phyloP scores from a whole-genome alignment of 768 basidiomycete genomes.

The Lactarius trivialis region DNA sequence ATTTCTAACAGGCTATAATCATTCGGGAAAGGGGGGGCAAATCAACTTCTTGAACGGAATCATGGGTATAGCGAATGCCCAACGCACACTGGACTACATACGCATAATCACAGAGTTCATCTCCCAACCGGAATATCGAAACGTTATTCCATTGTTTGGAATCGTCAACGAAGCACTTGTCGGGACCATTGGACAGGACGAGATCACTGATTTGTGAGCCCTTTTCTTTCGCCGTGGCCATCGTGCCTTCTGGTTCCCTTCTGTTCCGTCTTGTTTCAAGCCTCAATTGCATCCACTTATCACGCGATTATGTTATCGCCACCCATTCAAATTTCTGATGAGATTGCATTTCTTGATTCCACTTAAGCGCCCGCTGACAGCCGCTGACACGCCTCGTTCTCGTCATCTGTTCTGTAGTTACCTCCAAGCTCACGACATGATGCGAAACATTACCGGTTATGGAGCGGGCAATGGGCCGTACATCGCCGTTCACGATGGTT shows the following conservation, averaged over 20 bases:
- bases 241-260: conserved; percentile 24
- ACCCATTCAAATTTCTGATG: background rate
- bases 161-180: conserved; percentile 61
- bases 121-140: conserved; percentile 62
- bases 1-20: conserved; percentile 41
- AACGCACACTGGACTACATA: conserved; percentile 74
- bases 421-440: conserved; percentile 52
- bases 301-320: conserved; percentile 1
- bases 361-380: background rate
- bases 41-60: conserved; percentile 64
- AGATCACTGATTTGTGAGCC: conserved; percentile 55
- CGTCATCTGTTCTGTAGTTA: conserved; percentile 43
- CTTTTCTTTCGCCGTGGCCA: conserved; percentile 23
- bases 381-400: conserved; percentile 29
- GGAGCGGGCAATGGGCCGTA: conserved; percentile 64
- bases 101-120: conserved; percentile 79
- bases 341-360: conserved; percentile 2
- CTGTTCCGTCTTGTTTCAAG: background rate
- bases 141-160: conserved; percentile 57
- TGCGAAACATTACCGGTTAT: conserved; percentile 68
- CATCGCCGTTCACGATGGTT: conserved; percentile 50
- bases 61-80: conserved; percentile 87
- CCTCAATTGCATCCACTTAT: background rate
- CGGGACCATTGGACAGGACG: conserved; percentile 47
- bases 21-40: conserved; percentile 53